Evolutionary conservation across 352 stramenopile genomes (phyloP).

Genomic region (Achlya hypogyna): DNA sequence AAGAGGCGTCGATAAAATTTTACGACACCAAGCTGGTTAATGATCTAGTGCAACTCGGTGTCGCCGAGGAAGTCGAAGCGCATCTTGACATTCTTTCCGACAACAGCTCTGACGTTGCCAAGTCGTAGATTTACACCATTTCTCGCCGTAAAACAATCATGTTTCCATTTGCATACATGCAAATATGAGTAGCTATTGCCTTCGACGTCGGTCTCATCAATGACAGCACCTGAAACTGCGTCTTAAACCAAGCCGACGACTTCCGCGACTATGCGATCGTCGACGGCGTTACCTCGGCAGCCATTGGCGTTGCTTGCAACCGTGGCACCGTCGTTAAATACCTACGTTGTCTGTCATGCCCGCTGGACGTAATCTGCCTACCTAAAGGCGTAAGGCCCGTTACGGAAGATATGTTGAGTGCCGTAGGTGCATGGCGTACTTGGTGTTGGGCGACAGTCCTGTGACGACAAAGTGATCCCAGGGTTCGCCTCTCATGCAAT

Average conservation of each 20-base stretch:
- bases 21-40: no score
- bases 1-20: no score
- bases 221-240: constrained; percentile 63
- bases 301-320: constrained; percentile 53
- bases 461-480: constrained; percentile 64
- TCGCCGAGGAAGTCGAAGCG: no score
- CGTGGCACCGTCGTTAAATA: constrained; percentile 79
- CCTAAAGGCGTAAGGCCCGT: constrained; percentile 71
- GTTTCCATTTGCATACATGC: no score
- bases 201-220: constrained; percentile 68
- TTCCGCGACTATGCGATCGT: constrained; percentile 74
- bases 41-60: no score
- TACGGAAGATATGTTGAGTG: constrained; percentile 87
- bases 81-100: no score
- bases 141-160: no score
- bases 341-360: constrained; percentile 13
- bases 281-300: constrained; percentile 48
- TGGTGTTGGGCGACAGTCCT: constrained; percentile 70
- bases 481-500: constrained; percentile 58
- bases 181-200: constrained; percentile 54
- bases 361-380: not conserved
- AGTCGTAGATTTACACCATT: no score
- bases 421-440: constrained; percentile 83
- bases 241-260: constrained; percentile 49
- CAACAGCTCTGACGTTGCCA: no score